These are phyloP conservation scores for Porpolomopsis calyptriformis DNA, from an alignment of 768 basidiomycete genomes.

Conservation along the genomic window DNA sequence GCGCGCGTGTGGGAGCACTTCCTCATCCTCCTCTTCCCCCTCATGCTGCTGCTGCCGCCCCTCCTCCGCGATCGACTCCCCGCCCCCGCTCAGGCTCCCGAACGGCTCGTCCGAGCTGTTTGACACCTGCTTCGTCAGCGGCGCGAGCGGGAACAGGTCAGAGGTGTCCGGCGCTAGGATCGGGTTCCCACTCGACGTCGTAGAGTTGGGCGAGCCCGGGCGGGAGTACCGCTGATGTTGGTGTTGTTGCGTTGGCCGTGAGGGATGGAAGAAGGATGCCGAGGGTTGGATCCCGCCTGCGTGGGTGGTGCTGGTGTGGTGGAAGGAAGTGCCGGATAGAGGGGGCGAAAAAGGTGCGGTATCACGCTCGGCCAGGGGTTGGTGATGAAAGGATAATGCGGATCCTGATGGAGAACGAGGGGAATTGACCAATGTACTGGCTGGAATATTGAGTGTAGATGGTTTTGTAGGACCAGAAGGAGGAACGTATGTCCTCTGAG, in stretches of 20 bases:
- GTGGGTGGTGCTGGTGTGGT: slow-evolving; percentile 38
- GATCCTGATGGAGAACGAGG: slow-evolving; percentile 2
- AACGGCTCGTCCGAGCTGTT: slow-evolving; percentile 35
- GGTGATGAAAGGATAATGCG: slow-evolving; percentile 12
- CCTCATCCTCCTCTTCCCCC: no score
- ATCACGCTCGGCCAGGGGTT: slow-evolving; percentile 7
- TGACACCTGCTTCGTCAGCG: slow-evolving; percentile 26
- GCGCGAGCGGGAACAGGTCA: slow-evolving; percentile 31
- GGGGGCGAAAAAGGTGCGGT: slow-evolving; percentile 4
- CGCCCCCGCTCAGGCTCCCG: slow-evolving; percentile 12
- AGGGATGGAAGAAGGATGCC: slow-evolving; percentile 68
- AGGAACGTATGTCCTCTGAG: slow-evolving; percentile 9
- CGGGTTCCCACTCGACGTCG: slow-evolving; percentile 18
- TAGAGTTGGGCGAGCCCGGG: slow-evolving; percentile 25
- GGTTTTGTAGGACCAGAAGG: slow-evolving; percentile 11
- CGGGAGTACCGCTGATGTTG: slow-evolving; percentile 30
- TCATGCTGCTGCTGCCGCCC: slow-evolving; percentile 23
- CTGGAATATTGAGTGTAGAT: not conserved
- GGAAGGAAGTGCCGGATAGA: slow-evolving; percentile 10
- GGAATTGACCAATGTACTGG: not conserved
- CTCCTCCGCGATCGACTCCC: slow-evolving; percentile 1
- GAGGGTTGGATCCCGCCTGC: slow-evolving; percentile 70
- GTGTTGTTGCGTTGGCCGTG: slow-evolving; percentile 47
- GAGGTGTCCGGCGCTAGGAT: slow-evolving; percentile 15
- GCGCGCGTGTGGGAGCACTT: no score